Evolutionary conservation across 2,329 filamentous ascomycete genomes (phyloP).

Genomic region (Verticillium albo-atrum): DNA sequence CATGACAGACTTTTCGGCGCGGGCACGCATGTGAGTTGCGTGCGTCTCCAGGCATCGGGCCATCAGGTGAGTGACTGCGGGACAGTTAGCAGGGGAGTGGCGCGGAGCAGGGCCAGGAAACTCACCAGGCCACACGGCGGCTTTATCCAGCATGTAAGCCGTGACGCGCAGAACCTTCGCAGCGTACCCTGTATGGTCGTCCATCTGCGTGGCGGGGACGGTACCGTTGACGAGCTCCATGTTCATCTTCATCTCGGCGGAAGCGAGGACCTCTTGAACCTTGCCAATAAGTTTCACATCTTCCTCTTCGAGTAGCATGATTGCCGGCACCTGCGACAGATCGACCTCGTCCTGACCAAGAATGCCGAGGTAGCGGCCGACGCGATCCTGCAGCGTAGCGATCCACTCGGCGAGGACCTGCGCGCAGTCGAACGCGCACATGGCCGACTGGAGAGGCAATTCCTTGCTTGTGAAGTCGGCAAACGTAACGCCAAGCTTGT

Average conservation of each 20-base stretch:
- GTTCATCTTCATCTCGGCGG: constrained; percentile 75
- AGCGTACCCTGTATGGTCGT: constrained; percentile 69
- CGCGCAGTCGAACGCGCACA: constrained; percentile 91
- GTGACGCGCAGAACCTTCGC: constrained; percentile 80
- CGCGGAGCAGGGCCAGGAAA: constrained; percentile 7
- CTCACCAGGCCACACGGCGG: constrained; percentile 88
- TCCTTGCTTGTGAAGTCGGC: constrained; percentile 80
- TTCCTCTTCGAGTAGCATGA: constrained; percentile 89
- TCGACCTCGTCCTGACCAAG: constrained; percentile 81
- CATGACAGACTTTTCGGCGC: constrained; percentile 48
- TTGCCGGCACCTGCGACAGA: constrained; percentile 72
- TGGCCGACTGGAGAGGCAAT: constrained; percentile 81
- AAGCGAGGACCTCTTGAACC: constrained; percentile 72
- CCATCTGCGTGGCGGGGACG: constrained; percentile 48
- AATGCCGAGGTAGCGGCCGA: constrained; percentile 84
- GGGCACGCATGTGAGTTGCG: constrained; percentile 44
- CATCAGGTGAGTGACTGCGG: constrained; percentile 47
- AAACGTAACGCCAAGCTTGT: constrained; percentile 80
- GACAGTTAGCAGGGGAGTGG: constrained; percentile 7
- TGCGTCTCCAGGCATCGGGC: constrained; percentile 51
- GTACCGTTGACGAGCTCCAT: constrained; percentile 43
- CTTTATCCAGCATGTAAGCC: constrained; percentile 81
- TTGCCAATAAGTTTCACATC: constrained; percentile 82
- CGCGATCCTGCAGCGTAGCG: constrained; percentile 85
- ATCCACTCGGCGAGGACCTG: constrained; percentile 95